phyloP scores from a whole-genome alignment of 2,329 filamentous ascomycete species.

The Penicillium psychrosexuale region DNA sequence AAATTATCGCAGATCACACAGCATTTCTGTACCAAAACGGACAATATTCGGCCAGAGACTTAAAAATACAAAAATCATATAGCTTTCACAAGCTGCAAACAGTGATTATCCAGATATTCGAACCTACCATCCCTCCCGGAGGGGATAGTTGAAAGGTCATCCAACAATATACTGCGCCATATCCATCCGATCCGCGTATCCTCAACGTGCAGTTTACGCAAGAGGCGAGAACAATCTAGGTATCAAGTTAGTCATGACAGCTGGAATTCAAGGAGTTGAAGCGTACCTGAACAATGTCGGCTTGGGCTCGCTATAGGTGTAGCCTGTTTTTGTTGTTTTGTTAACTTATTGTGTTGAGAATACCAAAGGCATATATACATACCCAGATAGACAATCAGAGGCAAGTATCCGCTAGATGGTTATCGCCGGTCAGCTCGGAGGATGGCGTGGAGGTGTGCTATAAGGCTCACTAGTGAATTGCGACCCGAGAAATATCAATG shows the following conservation, averaged over 20 bases:
- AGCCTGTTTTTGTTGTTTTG: slow-evolving; percentile 55
- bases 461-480: slow-evolving; percentile 84
- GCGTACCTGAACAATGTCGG: slow-evolving; percentile 71
- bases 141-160: background rate
- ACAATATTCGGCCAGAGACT: background rate
- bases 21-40: background rate
- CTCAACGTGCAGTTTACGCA: slow-evolving; percentile 29
- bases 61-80: slow-evolving; percentile 2
- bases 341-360: slow-evolving; percentile 9
- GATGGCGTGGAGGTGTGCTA: background rate
- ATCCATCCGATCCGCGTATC: background rate
- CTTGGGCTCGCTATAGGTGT: slow-evolving; percentile 88
- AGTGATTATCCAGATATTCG: background rate
- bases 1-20: background rate
- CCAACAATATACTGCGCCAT: background rate
- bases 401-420: slow-evolving; percentile 77
- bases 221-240: slow-evolving; percentile 44
- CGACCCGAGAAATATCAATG: slow-evolving; percentile 89
- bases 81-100: background rate
- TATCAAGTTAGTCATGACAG: background rate
- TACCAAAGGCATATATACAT: slow-evolving; percentile 32
- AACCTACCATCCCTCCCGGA: background rate
- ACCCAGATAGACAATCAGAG: slow-evolving; percentile 95
- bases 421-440: slow-evolving; percentile 17
- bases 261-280: slow-evolving; percentile 17